These are phyloP conservation scores for Phytopythium kandeliae DNA, from an alignment of 352 stramenopile genomes.

Conservation along the genomic window DNA sequence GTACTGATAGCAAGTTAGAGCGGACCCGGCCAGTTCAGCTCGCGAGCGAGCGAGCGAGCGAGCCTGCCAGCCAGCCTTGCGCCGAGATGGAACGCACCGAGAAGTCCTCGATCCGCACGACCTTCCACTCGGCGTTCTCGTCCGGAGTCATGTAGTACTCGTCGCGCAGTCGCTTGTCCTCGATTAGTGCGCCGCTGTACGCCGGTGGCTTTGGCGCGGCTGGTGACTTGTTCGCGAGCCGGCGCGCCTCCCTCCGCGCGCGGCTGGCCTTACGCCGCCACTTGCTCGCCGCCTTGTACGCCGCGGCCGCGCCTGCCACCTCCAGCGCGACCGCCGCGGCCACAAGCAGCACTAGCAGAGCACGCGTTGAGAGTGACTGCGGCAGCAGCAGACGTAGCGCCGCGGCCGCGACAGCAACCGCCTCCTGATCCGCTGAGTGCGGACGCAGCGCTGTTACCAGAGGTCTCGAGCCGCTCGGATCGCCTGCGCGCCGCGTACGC, in stretches of 20 bases:
- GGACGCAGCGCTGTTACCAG: too few species aligned
- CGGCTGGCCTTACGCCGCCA: neutral
- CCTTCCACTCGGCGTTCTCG: slow-evolving; percentile 24
- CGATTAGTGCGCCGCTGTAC: neutral
- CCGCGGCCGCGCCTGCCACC: neutral
- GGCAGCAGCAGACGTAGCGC: too few species aligned
- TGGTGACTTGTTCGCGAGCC: neutral
- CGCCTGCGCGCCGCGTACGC: too few species aligned
- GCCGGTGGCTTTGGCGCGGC: too few species aligned
- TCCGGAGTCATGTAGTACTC: slow-evolving; percentile 11
- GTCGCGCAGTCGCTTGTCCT: slow-evolving; percentile 10
- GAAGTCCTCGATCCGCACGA: slow-evolving; percentile 22
- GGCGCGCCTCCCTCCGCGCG: neutral
- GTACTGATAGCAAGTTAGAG: slow-evolving; percentile 8
- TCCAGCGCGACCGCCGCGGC: neutral
- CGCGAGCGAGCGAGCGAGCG: too few species aligned
- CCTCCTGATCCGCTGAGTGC: too few species aligned
- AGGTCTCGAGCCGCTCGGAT: too few species aligned
- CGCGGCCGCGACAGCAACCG: neutral
- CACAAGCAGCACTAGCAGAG: neutral
- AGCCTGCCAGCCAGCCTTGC: too few species aligned
- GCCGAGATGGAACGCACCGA: slow-evolving; percentile 6
- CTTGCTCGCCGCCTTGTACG: neutral
- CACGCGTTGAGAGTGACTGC: too few species aligned
- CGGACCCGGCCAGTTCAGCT: neutral